Evolutionary conservation across 192 early-diverging fungal species (phyloP).

Genomic region (Irineochytrium annulatum): DNA sequence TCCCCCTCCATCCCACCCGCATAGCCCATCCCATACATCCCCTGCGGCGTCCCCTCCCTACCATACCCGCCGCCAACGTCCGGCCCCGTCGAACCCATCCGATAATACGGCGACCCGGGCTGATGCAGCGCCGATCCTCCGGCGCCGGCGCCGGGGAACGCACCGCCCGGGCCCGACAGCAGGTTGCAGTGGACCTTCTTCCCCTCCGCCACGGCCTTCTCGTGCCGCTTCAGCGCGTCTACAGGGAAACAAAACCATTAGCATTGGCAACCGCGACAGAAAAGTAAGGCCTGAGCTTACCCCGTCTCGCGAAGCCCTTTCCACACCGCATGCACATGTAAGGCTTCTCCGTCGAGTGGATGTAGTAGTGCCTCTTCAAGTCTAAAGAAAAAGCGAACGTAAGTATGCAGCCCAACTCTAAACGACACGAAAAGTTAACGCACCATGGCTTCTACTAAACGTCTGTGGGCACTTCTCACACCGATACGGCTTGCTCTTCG

Average conservation of each 20-base stretch:
- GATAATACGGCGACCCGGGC: too few species aligned
- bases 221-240: conserved; percentile 46
- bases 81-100: too few species aligned
- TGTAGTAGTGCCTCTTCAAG: conserved; percentile 52
- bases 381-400: conserved; percentile 22
- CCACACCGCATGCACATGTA: conserved; percentile 42
- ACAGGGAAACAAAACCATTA: too few species aligned
- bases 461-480: conserved; percentile 16
- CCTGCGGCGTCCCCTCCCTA: too few species aligned
- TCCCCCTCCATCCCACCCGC: too few species aligned
- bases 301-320: conserved; percentile 48
- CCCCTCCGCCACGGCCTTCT: conserved; percentile 42
- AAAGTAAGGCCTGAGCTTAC: too few species aligned
- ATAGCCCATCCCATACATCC: too few species aligned
- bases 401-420: background rate
- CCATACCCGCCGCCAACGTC: too few species aligned
- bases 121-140: too few species aligned
- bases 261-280: too few species aligned
- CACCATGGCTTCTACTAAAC: conserved; percentile 16
- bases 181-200: conserved; percentile 55
- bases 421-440: background rate
- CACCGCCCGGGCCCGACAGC: too few species aligned
- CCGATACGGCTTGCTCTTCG: background rate
- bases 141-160: too few species aligned
- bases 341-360: conserved; percentile 46